Evolutionary conservation across 73 alveolate genomes (phyloP).

Genomic region (Breviolum minutum): DNA sequence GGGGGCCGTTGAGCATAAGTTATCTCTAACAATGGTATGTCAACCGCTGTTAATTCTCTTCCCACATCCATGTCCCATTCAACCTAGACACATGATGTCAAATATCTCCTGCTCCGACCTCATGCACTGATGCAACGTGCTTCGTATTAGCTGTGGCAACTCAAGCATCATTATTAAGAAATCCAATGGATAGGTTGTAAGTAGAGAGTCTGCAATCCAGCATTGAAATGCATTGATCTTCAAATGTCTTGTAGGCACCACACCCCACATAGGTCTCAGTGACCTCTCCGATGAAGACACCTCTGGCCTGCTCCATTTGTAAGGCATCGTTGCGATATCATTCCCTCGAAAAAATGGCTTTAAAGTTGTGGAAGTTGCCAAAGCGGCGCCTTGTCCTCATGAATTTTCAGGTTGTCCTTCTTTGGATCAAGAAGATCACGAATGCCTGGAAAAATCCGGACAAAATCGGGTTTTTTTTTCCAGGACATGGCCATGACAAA

Average conservation of each 20-base stretch:
- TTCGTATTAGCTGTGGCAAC: neutral
- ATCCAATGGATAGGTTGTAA: neutral
- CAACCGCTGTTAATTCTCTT: neutral
- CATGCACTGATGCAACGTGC: no score
- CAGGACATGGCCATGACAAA: neutral
- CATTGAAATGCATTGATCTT: no score
- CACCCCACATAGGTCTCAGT: conserved; percentile 96
- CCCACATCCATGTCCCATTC: neutral
- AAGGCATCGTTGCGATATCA: neutral
- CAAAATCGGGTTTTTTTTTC: no score
- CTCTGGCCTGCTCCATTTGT: conserved; percentile 59
- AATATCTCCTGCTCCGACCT: conserved; percentile 96
- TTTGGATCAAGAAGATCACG: conserved; percentile 96
- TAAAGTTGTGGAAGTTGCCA: neutral
- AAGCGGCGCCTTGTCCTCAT: conserved; percentile 94
- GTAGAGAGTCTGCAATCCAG: neutral
- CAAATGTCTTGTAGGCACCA: neutral
- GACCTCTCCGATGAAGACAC: conserved; percentile 96
- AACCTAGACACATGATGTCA: conserved; percentile 58
- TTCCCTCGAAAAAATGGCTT: neutral
- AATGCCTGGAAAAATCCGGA: conserved; percentile 72
- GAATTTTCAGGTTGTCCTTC: conserved; percentile 96
- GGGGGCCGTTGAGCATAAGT: neutral
- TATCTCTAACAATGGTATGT: neutral
- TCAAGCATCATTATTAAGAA: neutral